These are phyloP conservation scores for Takakia lepidozioides DNA, from an alignment of 225 moss, liverwort and hornwort species.

Conservation along the genomic window DNA sequence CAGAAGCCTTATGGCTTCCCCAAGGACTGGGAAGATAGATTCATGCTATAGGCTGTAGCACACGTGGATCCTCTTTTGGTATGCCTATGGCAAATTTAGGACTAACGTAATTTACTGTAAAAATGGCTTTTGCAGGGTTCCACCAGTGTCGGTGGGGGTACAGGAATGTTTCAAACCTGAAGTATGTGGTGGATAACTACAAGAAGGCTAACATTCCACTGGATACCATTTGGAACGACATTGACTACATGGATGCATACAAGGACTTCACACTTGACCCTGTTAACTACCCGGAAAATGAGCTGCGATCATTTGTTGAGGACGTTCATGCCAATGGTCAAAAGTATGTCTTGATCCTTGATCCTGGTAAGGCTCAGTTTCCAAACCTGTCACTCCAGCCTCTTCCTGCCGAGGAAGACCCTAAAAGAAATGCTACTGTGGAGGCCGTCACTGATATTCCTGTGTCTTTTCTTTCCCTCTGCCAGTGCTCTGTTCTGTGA, in stretches of 20 bases:
- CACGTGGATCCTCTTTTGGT: too few relatives aligned
- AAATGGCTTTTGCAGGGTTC: slow-evolving; percentile 49
- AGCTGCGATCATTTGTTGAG: slow-evolving; percentile 44
- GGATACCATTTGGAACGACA: slow-evolving; percentile 73
- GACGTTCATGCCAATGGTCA: slow-evolving; percentile 48
- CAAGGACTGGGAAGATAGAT: too few relatives aligned
- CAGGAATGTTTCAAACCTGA: slow-evolving; percentile 35
- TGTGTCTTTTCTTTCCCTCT: too few relatives aligned
- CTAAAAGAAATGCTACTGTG: too few relatives aligned
- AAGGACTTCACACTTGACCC: slow-evolving; percentile 54
- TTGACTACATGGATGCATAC: slow-evolving; percentile 60
- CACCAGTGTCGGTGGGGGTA: slow-evolving; percentile 80
- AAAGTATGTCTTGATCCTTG: slow-evolving; percentile 56
- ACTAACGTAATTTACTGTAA: too few relatives aligned
- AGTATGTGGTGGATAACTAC: slow-evolving; percentile 42
- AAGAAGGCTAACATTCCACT: slow-evolving; percentile 47
- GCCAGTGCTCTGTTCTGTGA: too few relatives aligned
- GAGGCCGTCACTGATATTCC: too few relatives aligned
- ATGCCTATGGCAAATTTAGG: too few relatives aligned
- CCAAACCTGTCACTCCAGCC: too few relatives aligned
- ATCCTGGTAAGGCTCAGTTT: slow-evolving; percentile 43
- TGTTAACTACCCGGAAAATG: slow-evolving; percentile 39
- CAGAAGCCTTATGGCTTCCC: too few relatives aligned
- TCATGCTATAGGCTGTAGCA: neutral
- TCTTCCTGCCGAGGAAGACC: too few relatives aligned